A percentile compares a stretch with the other conserved stretches of the same genome.
Conservation (phyloP, 768 basidiomycete species). For the Mycena chlorophos region DNA sequence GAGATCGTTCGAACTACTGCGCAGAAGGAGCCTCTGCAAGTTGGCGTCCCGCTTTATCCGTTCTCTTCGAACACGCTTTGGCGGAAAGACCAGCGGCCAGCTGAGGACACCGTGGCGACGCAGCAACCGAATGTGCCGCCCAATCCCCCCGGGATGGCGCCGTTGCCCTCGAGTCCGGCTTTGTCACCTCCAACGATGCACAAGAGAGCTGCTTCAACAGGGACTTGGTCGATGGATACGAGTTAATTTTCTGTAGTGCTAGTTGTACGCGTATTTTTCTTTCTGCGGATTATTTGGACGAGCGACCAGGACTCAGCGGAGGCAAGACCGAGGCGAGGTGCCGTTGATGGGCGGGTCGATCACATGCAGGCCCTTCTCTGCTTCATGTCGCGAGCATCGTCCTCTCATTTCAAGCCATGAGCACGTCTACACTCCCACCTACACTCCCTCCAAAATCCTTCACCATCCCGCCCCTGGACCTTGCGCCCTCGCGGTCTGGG, state of each 20-base stretch:
- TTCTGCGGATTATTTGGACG: too few relatives aligned
- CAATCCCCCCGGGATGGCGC: slow-evolving; percentile 7
- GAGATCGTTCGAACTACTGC: slow-evolving; percentile 83
- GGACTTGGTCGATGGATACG: slow-evolving; percentile 19
- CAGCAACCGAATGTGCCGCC: slow-evolving; percentile 25
- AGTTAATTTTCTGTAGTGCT: too few relatives aligned
- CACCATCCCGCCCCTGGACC: slow-evolving; percentile 12
- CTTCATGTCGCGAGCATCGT: too few relatives aligned
- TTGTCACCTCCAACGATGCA: slow-evolving; percentile 12
- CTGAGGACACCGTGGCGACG: slow-evolving; percentile 31
- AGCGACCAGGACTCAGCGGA: too few relatives aligned
- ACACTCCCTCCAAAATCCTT: slow-evolving; percentile 13
- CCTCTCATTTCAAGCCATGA: neutral
- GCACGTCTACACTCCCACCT: neutral
- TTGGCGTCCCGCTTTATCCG: slow-evolving; percentile 78
- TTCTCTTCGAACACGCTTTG: slow-evolving; percentile 73
- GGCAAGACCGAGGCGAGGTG: too few relatives aligned
- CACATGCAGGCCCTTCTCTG: too few relatives aligned
- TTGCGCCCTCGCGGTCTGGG: slow-evolving; percentile 5
- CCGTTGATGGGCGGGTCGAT: too few relatives aligned
- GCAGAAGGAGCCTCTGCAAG: slow-evolving; percentile 77
- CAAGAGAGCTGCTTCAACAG: slow-evolving; percentile 12
- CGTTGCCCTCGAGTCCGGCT: slow-evolving; percentile 18
- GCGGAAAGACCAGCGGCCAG: slow-evolving; percentile 47
- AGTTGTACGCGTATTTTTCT: too few relatives aligned